Conservation (phyloP, 108 stramenopile genomes). For the Cyclotella baltica region DNA sequence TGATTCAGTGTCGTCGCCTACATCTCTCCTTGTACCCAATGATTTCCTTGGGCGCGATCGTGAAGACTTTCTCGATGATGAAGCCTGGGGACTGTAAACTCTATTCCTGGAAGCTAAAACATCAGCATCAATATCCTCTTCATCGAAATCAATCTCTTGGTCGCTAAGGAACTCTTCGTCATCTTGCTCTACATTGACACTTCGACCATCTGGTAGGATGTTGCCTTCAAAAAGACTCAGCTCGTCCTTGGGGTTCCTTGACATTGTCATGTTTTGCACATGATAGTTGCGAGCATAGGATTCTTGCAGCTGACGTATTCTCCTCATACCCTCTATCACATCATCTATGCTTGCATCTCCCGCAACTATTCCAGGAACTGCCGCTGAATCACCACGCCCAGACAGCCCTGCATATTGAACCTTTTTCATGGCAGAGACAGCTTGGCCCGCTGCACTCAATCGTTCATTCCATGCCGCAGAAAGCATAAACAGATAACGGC, state of each 20-base stretch:
- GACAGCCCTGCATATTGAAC: conserved; percentile 53
- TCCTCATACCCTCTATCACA: conserved; percentile 78
- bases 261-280: conserved; percentile 74
- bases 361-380: conserved; percentile 55
- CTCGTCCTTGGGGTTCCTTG: conserved; percentile 53
- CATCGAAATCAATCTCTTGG: conserved; percentile 73
- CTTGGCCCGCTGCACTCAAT: conserved; percentile 81
- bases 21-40: conserved; percentile 47
- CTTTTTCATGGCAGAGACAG: conserved; percentile 90
- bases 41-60: conserved; percentile 40
- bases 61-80: conserved; percentile 28
- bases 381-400: conserved; percentile 60
- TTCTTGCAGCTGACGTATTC: conserved; percentile 81
- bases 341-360: conserved; percentile 79
- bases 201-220: conserved; percentile 44
- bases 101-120: conserved; percentile 85
- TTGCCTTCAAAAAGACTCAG: conserved; percentile 43
- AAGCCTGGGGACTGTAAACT: conserved; percentile 51
- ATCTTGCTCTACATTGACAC: conserved; percentile 41
- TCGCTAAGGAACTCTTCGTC: conserved; percentile 86
- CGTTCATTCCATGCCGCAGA: conserved; percentile 92
- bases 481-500: conserved; percentile 85
- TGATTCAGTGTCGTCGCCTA: conserved; percentile 1
- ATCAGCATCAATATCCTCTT: conserved; percentile 86
- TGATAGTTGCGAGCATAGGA: conserved; percentile 77